Evolutionary conservation across 495 filamentous ascomycete species (phyloP).

Genomic region (Ramalina peruviana): DNA sequence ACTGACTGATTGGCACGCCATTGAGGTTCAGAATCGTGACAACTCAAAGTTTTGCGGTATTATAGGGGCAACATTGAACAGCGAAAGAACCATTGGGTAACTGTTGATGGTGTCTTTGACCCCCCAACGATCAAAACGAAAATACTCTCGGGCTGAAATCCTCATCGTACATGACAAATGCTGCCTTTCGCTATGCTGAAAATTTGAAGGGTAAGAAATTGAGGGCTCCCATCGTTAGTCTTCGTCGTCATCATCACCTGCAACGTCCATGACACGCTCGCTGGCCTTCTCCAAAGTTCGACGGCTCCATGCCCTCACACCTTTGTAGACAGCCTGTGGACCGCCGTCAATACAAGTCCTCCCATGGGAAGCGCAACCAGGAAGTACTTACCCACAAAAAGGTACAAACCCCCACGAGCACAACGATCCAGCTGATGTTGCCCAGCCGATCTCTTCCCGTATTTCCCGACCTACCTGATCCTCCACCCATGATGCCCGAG

Average conservation of each 20-base stretch:
- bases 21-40: conserved; percentile 53
- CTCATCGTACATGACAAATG: too few species aligned
- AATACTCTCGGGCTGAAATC: too few species aligned
- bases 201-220: background rate
- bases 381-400: conserved; percentile 63
- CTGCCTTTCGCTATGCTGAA: background rate
- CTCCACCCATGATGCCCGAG: conserved; percentile 32
- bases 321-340: conserved; percentile 62
- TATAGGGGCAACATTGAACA: background rate
- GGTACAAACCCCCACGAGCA: conserved; percentile 65
- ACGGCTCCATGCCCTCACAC: conserved; percentile 55
- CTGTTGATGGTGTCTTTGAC: too few species aligned
- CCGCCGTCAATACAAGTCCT: background rate
- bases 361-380: too few species aligned
- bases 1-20: conserved; percentile 87
- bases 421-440: conserved; percentile 58
- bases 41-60: conserved; percentile 84
- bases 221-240: conserved; percentile 26
- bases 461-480: conserved; percentile 37
- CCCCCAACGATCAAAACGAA: too few species aligned
- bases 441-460: conserved; percentile 61
- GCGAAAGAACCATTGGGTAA: too few species aligned
- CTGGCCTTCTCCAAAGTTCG: conserved; percentile 58
- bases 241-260: conserved; percentile 57
- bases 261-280: conserved; percentile 70